phyloP scores from a whole-genome alignment of 352 stramenopile species.

The Globisporangium paddicum region DNA sequence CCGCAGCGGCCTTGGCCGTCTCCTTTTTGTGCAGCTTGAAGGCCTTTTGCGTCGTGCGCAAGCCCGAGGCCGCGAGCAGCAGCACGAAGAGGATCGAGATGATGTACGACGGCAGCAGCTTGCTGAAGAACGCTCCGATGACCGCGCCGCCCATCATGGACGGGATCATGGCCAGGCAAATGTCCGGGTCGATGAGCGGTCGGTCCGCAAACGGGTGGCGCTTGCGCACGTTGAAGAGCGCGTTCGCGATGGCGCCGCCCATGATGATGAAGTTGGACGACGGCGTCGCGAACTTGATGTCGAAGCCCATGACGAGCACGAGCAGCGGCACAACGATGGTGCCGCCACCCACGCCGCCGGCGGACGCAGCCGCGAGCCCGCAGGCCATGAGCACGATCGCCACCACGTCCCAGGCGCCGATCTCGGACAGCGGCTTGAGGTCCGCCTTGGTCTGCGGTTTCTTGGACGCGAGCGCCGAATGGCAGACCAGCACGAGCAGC shows the following conservation, averaged over 20 bases:
- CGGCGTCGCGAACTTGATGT: conserved; percentile 62
- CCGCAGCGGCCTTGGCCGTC: conserved; percentile 19
- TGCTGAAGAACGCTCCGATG: conserved; percentile 49
- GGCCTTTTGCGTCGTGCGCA: conserved; percentile 27
- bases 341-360: conserved; percentile 43
- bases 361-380: conserved; percentile 39
- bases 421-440: conserved; percentile 27
- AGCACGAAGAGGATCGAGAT: conserved; percentile 53
- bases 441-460: conserved; percentile 15
- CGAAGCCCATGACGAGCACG: conserved; percentile 59
- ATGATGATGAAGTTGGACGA: conserved; percentile 64
- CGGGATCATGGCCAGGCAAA: conserved; percentile 58
- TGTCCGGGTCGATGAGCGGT: conserved; percentile 52
- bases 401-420: conserved; percentile 35
- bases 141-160: conserved; percentile 53
- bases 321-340: conserved; percentile 53
- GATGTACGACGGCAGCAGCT: conserved; percentile 54
- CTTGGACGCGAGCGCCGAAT: neutral
- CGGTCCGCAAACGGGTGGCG: conserved; percentile 49
- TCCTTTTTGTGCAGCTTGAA: conserved; percentile 37
- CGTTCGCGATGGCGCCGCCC: conserved; percentile 53
- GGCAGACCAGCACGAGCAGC: neutral
- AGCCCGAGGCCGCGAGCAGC: conserved; percentile 29
- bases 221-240: conserved; percentile 59
- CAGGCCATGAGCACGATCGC: conserved; percentile 47